These are phyloP conservation scores for Sesbania bispinosa DNA, from an alignment of 306 rosid genomes.

Conservation along the genomic window DNA sequence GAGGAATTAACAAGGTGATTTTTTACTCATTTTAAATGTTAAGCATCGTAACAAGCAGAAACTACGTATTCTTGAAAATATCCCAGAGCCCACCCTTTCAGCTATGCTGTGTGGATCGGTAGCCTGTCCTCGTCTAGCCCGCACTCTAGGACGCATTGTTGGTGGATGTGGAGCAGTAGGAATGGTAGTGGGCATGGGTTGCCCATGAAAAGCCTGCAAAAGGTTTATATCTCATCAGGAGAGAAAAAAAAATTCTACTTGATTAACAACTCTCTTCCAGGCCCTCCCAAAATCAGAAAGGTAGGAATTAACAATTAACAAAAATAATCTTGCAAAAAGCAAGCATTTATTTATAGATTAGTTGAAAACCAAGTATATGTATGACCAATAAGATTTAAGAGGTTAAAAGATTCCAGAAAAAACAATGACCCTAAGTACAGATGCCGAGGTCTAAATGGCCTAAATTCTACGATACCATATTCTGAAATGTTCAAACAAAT, in stretches of 20 bases:
- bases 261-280: background rate
- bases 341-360: background rate
- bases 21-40: background rate
- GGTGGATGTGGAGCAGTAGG: conserved; percentile 81
- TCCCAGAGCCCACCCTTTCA: conserved; percentile 67
- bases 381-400: background rate
- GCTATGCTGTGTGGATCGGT: conserved; percentile 99
- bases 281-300: background rate
- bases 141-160: conserved; percentile 90
- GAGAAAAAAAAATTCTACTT: background rate
- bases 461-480: background rate
- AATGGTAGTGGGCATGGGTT: conserved; percentile 58
- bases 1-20: background rate
- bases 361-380: conserved; percentile 3
- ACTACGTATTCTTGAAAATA: conserved; percentile 4
- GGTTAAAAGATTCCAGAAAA: background rate
- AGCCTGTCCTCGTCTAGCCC: conserved; percentile 99
- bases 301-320: background rate
- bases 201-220: conserved; percentile 79
- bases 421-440: background rate
- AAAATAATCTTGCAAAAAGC: background rate
- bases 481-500: background rate
- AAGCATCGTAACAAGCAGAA: conserved; percentile 12
- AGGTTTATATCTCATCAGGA: background rate
- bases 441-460: background rate